These are phyloP conservation scores for Dacryopinax primogenitus DNA, from an alignment of 768 basidiomycete genomes.

Conservation along the genomic window DNA sequence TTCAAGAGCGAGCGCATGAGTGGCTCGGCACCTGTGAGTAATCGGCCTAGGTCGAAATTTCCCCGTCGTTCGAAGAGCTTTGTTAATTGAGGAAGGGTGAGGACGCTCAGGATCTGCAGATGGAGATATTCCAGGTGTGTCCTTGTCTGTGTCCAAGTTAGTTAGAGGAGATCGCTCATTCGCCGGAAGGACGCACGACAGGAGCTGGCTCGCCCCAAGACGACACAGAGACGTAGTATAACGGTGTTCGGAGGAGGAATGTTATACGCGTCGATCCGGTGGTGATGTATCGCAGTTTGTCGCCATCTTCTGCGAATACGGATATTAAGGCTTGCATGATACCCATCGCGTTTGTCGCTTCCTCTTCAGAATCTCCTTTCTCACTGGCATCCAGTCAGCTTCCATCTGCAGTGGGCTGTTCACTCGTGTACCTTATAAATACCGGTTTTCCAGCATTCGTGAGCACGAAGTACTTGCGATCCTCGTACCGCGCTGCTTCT, in stretches of 20 bases:
- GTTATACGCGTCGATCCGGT: constrained; percentile 71
- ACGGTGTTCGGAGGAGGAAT: constrained; percentile 71
- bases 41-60: constrained; percentile 66
- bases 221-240: constrained; percentile 85
- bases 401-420: no score
- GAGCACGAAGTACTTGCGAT: constrained; percentile 76
- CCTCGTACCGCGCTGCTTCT: background rate
- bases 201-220: constrained; percentile 95
- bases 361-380: constrained; percentile 30
- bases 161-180: background rate
- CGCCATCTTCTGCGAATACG: constrained; percentile 84
- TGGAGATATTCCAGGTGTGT: constrained; percentile 91
- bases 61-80: constrained; percentile 77
- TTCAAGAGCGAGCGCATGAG: constrained; percentile 44
- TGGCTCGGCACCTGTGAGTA: constrained; percentile 26
- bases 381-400: constrained; percentile 9
- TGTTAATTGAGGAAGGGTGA: constrained; percentile 71
- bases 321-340: constrained; percentile 93
- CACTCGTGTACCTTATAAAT: constrained; percentile 79
- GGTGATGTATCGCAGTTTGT: constrained; percentile 55
- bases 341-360: constrained; percentile 67
- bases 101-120: constrained; percentile 80
- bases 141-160: constrained; percentile 61
- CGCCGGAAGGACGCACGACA: constrained; percentile 47
- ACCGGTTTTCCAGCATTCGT: constrained; percentile 98